Evolutionary conservation across 1,284 basidiomycete species (phyloP).

Genomic region (Trichosporon sp.): DNA sequence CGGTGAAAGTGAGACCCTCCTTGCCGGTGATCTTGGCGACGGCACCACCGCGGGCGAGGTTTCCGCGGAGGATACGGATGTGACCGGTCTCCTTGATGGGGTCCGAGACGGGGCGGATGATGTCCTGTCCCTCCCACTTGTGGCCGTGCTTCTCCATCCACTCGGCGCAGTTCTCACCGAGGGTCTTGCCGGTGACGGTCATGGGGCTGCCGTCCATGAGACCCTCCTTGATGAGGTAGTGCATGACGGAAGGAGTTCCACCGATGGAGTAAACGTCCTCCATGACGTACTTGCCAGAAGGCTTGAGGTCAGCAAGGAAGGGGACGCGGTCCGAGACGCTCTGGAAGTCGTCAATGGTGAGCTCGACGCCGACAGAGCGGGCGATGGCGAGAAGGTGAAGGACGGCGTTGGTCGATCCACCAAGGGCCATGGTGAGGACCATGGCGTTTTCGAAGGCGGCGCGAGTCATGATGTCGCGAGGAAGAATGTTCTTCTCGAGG

Average conservation of each 20-base stretch:
- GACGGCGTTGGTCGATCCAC: slow-evolving; percentile 89
- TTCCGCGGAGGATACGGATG: slow-evolving; percentile 81
- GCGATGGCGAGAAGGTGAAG: slow-evolving; percentile 93
- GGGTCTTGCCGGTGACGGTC: slow-evolving; percentile 90
- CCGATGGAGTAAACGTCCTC: slow-evolving; percentile 91
- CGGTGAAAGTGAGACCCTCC: slow-evolving; percentile 74
- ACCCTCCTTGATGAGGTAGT: slow-evolving; percentile 77
- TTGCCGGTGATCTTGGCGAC: slow-evolving; percentile 97
- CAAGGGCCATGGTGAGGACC: slow-evolving; percentile 89
- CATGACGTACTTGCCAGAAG: slow-evolving; percentile 93
- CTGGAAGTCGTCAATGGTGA: slow-evolving; percentile 94
- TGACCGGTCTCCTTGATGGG: slow-evolving; percentile 93
- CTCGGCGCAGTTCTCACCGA: slow-evolving; percentile 78
- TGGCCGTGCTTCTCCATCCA: slow-evolving; percentile 67
- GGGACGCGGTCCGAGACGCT: slow-evolving; percentile 79
- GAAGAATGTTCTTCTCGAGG: slow-evolving; percentile 85
- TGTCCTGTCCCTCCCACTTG: slow-evolving; percentile 70
- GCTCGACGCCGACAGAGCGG: slow-evolving; percentile 76
- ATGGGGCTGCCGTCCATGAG: slow-evolving; percentile 85
- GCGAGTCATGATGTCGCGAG: slow-evolving; percentile 92
- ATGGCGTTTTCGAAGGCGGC: slow-evolving; percentile 96
- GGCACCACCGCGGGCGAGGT: slow-evolving; percentile 81
- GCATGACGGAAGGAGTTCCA: slow-evolving; percentile 67
- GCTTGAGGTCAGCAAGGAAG: slow-evolving; percentile 92
- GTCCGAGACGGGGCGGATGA: slow-evolving; percentile 70